Evolutionary conservation across 2,329 filamentous ascomycete species (phyloP).

Genomic region (Colletotrichum sp.): DNA sequence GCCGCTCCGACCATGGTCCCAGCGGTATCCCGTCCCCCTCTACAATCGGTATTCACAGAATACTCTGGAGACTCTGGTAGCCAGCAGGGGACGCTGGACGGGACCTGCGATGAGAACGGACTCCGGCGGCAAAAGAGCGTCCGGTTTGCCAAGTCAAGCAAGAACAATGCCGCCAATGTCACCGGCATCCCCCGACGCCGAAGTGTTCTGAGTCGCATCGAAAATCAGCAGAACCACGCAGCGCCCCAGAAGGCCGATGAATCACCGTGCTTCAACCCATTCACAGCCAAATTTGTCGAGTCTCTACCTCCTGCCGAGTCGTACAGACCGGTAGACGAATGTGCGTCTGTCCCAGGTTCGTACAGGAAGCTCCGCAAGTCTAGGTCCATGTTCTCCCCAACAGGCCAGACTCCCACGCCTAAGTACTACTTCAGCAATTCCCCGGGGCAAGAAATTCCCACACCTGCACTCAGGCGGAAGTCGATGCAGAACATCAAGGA

Average conservation of each 20-base stretch:
- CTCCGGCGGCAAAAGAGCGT: conserved; percentile 58
- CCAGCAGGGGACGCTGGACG: neutral
- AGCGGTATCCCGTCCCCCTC: conserved; percentile 36
- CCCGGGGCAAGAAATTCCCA: neutral
- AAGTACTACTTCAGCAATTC: conserved; percentile 13
- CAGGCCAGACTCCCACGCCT: conserved; percentile 21
- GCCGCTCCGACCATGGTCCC: conserved; percentile 49
- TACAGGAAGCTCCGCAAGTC: conserved; percentile 59
- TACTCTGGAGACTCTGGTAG: neutral
- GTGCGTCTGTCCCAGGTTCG: conserved; percentile 51
- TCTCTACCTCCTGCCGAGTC: conserved; percentile 5
- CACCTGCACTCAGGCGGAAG: neutral
- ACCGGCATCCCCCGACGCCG: neutral
- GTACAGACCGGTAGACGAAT: conserved; percentile 43
- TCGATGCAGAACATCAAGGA: neutral
- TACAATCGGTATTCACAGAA: neutral
- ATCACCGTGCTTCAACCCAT: neutral
- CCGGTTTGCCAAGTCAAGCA: conserved; percentile 48
- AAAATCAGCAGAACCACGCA: neutral
- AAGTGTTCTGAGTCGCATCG: neutral
- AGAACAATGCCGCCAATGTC: neutral
- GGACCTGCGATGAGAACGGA: conserved; percentile 9
- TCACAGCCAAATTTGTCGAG: conserved; percentile 5
- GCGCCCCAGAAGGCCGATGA: neutral
- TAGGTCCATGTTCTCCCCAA: conserved; percentile 56